phyloP scores from a whole-genome alignment of 2,329 filamentous ascomycete genomes.

The Fonsecaea monophora region DNA sequence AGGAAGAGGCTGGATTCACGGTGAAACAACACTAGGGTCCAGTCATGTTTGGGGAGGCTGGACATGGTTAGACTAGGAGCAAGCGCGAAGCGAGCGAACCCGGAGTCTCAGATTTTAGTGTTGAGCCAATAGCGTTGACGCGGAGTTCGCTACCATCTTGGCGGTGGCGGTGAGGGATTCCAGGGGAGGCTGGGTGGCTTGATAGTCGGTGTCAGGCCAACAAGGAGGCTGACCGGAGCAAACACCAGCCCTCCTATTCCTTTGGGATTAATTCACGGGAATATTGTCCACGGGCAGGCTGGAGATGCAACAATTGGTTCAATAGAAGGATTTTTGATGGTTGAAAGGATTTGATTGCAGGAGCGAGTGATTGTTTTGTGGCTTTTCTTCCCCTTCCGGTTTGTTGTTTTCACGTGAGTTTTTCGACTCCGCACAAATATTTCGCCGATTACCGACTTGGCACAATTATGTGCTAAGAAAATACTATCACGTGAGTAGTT shows the following conservation, averaged over 20 bases:
- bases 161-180: neutral
- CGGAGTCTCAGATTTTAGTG: neutral
- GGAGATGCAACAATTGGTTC: conserved; percentile 17
- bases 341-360: conserved; percentile 24
- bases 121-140: neutral
- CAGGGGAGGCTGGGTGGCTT: conserved; percentile 19
- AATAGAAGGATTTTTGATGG: neutral
- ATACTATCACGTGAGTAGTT: too few relatives aligned
- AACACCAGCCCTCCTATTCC: conserved; percentile 1
- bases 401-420: neutral
- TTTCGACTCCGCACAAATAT: too few relatives aligned
- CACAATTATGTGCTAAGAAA: too few relatives aligned
- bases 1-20: conserved; percentile 23
- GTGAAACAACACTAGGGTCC: conserved; percentile 29
- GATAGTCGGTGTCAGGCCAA: conserved; percentile 14
- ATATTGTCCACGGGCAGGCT: conserved; percentile 10
- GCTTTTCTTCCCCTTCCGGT: neutral
- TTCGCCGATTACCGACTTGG: too few relatives aligned
- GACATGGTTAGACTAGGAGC: conserved; percentile 26
- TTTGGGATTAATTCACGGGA: conserved; percentile 11
- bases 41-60: conserved; percentile 25
- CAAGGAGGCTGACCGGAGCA: conserved; percentile 28
- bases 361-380: conserved; percentile 11
- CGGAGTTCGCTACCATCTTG: conserved; percentile 10
- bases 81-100: conserved; percentile 20